Evolutionary conservation across 768 basidiomycete species (phyloP), one percentile per base, ranked within the genome.

Genomic region (Leccinum boreale): DNA sequence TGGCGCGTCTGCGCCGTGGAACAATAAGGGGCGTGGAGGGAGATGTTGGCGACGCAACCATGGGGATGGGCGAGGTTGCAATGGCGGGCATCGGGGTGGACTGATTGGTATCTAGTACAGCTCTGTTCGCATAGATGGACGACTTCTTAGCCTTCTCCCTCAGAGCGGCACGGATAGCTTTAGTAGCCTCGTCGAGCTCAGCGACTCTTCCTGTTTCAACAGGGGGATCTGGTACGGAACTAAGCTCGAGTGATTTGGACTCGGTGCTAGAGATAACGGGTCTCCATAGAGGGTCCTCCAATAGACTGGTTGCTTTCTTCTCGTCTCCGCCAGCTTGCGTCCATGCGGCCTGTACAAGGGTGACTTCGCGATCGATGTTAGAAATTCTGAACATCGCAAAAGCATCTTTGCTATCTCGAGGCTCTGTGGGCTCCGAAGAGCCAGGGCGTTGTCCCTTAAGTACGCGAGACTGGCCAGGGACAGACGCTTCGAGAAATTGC

Each of bases 111-210:
- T 82, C 82, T 35, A 86, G 74, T 28, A 74, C 72, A 39, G 78
- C 71, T 56, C 87, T 81, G 61, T 86, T 87, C 44, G 86, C 85
- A 62, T 92, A 92, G 51, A 92, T 92, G 70, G 85, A 79, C n/a
- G 90, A 92, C 66, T 83, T 87, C 71, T 88, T 91, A 21, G 85
- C 89, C 71, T 89, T 86, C 73, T 90, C 89, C 67, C 79, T 85
- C 57, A 78, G 78, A 33, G 87, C 85, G 19, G 79, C 82, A 58
- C 86, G 79, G 60, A 78, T 82, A 2, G 86, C 87, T 62, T 84
- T 85, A 42, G 77, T 80, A n/a, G 85, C 87, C 60, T 90, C 87
- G 39, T 90, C 88, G 24, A 90, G 69, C 67, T 89, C 89, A 58
- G 79, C 83, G 31, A 90, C 86, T 47, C 87, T 78, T 29, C 89